Conservation (phyloP, 345 rosid genomes). For the Rubroshorea leprosula region DNA sequence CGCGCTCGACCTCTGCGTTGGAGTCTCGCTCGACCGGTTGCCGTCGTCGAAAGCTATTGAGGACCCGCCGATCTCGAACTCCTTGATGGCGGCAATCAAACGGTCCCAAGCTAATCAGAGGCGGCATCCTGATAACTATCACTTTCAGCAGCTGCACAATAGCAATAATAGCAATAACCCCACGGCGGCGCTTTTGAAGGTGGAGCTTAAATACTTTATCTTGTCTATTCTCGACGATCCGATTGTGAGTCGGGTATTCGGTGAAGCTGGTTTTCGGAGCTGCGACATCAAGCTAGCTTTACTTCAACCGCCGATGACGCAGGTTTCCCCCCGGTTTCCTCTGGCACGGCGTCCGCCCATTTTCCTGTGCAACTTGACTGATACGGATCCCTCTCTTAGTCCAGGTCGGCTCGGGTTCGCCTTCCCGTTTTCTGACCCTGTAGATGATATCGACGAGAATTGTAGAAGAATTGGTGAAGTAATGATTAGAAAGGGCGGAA, state of each 20-base stretch:
- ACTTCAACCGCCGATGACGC: conserved; percentile 47
- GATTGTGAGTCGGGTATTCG: conserved; percentile 56
- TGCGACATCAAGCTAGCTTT: conserved; percentile 53
- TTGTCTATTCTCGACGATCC: conserved; percentile 71
- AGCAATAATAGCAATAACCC: conserved; percentile 19
- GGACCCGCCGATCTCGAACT: conserved; percentile 63
- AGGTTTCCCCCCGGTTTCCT: conserved; percentile 22
- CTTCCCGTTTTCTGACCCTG: conserved; percentile 24
- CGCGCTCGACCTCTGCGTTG: conserved; percentile 57
- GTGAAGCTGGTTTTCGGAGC: conserved; percentile 70
- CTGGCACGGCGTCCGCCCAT: conserved; percentile 39
- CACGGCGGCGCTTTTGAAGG: conserved; percentile 43
- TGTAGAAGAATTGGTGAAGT: conserved; percentile 41
- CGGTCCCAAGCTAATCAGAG: conserved; percentile 91
- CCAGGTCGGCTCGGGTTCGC: conserved; percentile 28
- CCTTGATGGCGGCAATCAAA: conserved; percentile 91
- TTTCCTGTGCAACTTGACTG: conserved; percentile 40
- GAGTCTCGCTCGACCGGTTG: conserved; percentile 57
- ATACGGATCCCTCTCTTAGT: conserved; percentile 17
- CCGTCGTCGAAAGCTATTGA: conserved; percentile 36
- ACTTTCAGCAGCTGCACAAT: conserved; percentile 50
- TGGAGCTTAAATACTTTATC: conserved; percentile 53
- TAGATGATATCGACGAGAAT: conserved; percentile 34
- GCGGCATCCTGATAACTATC: conserved; percentile 74
- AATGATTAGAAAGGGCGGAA: conserved; percentile 32